These are phyloP conservation scores for Pseudomonodictys pantanalensis DNA, from an alignment of 495 filamentous ascomycete species.

Conservation along the genomic window DNA sequence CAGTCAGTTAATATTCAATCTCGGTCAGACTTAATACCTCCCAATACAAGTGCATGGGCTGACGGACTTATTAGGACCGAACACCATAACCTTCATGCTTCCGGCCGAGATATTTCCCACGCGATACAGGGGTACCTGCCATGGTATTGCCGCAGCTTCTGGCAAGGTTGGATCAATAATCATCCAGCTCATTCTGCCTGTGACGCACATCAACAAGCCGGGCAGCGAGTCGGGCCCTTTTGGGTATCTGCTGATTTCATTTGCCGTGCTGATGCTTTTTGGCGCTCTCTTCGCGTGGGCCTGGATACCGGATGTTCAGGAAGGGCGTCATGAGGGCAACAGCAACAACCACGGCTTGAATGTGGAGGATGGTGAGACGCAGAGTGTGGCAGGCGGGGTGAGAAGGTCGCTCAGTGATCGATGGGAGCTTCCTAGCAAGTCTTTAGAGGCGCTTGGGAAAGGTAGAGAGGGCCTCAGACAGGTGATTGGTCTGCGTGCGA, in stretches of 20 bases:
- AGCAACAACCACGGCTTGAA: too few species aligned
- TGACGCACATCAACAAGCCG: neutral
- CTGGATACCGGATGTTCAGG: slow-evolving; percentile 6
- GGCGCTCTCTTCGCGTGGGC: neutral
- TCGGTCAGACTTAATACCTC: slow-evolving; percentile 41
- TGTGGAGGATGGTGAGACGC: neutral
- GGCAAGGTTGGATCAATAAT: slow-evolving; percentile 46
- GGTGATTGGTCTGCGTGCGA: neutral
- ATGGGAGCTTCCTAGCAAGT: slow-evolving; percentile 3
- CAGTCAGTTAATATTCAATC: slow-evolving; percentile 62
- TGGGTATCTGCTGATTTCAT: slow-evolving; percentile 30
- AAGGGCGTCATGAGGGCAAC: too few species aligned
- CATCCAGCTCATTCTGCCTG: slow-evolving; percentile 32
- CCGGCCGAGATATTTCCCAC: slow-evolving; percentile 47
- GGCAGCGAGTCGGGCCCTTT: slow-evolving; percentile 34
- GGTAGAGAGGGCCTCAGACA: neutral
- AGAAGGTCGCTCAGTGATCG: neutral
- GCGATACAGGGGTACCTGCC: slow-evolving; percentile 42
- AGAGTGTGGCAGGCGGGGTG: neutral
- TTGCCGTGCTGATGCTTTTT: neutral
- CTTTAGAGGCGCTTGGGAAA: neutral
- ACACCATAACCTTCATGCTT: slow-evolving; percentile 22
- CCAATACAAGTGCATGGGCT: too few species aligned
- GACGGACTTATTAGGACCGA: slow-evolving; percentile 6
- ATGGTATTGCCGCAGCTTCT: slow-evolving; percentile 46